These are phyloP conservation scores for Sporothrix brasiliensis DNA, from an alignment of 2,329 filamentous ascomycete species.

Conservation along the genomic window DNA sequence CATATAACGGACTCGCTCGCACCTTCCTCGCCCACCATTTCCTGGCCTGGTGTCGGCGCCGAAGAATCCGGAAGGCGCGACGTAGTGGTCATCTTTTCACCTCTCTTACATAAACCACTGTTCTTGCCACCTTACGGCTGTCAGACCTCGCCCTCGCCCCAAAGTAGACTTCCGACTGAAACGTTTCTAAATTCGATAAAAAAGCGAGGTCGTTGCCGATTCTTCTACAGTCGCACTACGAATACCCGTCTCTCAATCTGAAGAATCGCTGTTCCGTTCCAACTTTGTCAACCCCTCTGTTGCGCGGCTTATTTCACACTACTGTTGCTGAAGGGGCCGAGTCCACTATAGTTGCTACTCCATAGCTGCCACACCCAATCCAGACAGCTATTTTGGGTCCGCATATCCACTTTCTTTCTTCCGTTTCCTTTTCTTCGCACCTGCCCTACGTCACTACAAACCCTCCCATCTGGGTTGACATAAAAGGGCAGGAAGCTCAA, in stretches of 20 bases:
- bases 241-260: not conserved
- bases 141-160: conserved; percentile 1
- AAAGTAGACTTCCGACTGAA: not conserved
- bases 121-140: conserved; percentile 7
- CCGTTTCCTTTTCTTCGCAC: conserved; percentile 7
- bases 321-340: not conserved
- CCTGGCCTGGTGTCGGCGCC: not conserved
- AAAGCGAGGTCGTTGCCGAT: not conserved
- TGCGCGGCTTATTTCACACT: conserved; percentile 6
- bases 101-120: not conserved
- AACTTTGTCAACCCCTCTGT: not conserved
- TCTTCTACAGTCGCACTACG: not conserved
- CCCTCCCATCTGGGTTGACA: not conserved
- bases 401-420: conserved; percentile 2
- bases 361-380: conserved; percentile 7
- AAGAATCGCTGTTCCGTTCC: not conserved
- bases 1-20: conserved; percentile 12
- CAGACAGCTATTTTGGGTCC: conserved; percentile 13
- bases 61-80: conserved; percentile 26
- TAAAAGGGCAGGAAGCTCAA: not conserved
- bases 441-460: conserved; percentile 18
- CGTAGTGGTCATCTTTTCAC: not conserved
- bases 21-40: conserved; percentile 1
- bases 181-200: not conserved
- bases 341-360: not conserved